phyloP scores from a whole-genome alignment of 371 early-diverging fungal species.

The Lichtheimia ornata region DNA sequence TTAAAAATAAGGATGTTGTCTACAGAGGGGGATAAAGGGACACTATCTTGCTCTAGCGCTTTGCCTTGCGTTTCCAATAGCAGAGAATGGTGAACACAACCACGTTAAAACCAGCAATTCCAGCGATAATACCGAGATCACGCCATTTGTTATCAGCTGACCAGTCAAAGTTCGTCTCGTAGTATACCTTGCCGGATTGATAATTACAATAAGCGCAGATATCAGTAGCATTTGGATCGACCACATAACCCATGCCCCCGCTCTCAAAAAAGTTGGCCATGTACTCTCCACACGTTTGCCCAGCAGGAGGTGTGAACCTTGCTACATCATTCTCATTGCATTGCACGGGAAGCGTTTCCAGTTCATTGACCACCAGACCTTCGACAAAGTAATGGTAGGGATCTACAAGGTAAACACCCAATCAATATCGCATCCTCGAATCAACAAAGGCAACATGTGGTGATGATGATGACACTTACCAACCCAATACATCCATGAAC shows the following conservation, averaged over 20 bases:
- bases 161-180: constrained; percentile 18
- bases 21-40: too few species aligned
- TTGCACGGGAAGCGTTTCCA: constrained; percentile 43
- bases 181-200: constrained; percentile 55
- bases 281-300: constrained; percentile 61
- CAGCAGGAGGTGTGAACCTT: constrained; percentile 53
- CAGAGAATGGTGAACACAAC: constrained; percentile 28
- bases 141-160: constrained; percentile 62
- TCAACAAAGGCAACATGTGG: constrained; percentile 63
- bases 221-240: constrained; percentile 42
- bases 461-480: constrained; percentile 33
- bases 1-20: too few species aligned
- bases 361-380: constrained; percentile 65
- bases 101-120: constrained; percentile 54
- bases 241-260: constrained; percentile 55
- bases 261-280: constrained; percentile 44
- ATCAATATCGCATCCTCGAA: constrained; percentile 34
- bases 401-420: neutral
- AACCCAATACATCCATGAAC: constrained; percentile 78
- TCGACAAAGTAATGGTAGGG: constrained; percentile 72
- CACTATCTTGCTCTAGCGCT: constrained; percentile 14
- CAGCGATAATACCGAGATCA: constrained; percentile 59
- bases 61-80: constrained; percentile 22
- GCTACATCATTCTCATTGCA: constrained; percentile 54
- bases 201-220: constrained; percentile 65